Base-by-base conservation (phyloP, 257 asterid genomes). In the Ophiorrhiza pumila region DNA sequence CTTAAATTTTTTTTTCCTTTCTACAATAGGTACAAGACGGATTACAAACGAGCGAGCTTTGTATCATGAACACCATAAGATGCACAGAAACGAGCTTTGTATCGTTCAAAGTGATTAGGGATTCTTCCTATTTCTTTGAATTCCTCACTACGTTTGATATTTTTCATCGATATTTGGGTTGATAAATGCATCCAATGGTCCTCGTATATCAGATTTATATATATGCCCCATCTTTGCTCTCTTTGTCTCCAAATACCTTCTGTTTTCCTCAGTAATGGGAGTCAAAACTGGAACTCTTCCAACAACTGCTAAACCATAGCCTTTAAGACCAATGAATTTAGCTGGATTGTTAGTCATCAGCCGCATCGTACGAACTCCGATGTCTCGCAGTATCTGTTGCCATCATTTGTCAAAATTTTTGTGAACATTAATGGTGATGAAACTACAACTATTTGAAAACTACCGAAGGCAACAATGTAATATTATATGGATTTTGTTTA, bases 261-360 rank as follows among this genome's bases (percentile, higher is more conserved):
- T 83, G 87, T 92, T 92, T 58, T 92, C 96, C 74, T 92, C 91
- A 13, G 92, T 92, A 80, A 90, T 84, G 18, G 96, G 96, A 18
- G 94, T 88, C 78, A 90, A 62, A 32, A 88, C 92, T 4, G 96
- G 96, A 34, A 92, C 91, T 17, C 96, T 82, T 29, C 96, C 94
- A 58, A 88, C 88, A 3, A 92, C 93, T 5, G 96, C 96, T 69
- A 92, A 78, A 43, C 94, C 98, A 37, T 88, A 90, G 4, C 98
- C 96, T 74, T 83, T 88, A 22, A 88, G 83, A 71, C 96, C 96
- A 1, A 80, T 77, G 65, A 88, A 90, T 72, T 92, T 92, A 35
- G 96, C 96, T 0, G 96, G 98, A 72, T 92, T 92, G 82, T 92
- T 92, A 3, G 98, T 92, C 98, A 92, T 92, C 15, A 92, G 83